These are phyloP conservation scores for Tripterygium wilfordii DNA, from an alignment of 177 flowering plant genomes.

Conservation along the genomic window DNA sequence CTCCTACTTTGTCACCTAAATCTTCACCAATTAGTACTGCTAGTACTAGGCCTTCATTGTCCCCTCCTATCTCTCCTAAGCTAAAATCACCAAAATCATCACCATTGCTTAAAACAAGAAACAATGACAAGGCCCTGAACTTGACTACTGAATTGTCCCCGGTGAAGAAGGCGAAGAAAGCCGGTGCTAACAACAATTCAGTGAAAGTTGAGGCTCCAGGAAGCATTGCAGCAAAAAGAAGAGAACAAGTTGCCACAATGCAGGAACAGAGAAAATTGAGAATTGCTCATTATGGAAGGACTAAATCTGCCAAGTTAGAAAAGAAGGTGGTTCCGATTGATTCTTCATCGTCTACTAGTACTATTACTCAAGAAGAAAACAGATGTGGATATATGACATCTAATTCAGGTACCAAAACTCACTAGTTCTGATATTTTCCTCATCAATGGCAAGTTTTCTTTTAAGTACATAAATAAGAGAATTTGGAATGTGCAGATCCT, in stretches of 20 bases:
- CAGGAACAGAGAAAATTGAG: slow-evolving; percentile 57
- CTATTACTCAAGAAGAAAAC: slow-evolving; percentile 30
- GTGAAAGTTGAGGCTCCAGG: slow-evolving; percentile 54
- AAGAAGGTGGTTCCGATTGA: slow-evolving; percentile 18
- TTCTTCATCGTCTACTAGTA: slow-evolving; percentile 4
- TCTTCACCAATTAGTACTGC: slow-evolving; percentile 1
- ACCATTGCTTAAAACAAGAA: slow-evolving; percentile 32
- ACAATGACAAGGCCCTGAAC: slow-evolving; percentile 30
- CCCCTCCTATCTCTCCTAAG: slow-evolving; percentile 48
- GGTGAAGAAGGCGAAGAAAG: slow-evolving; percentile 35
- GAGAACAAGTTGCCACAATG: slow-evolving; percentile 50
- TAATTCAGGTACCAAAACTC: slow-evolving; percentile 48
- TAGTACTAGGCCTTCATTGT: slow-evolving; percentile 6
- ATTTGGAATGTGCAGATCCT: slow-evolving; percentile 45
- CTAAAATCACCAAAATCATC: slow-evolving; percentile 34
- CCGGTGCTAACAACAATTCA: slow-evolving; percentile 14
- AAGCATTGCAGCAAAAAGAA: slow-evolving; percentile 73
- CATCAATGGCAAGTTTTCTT: background rate
- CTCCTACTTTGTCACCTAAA: slow-evolving; percentile 13
- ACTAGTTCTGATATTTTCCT: background rate
- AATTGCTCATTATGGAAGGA: slow-evolving; percentile 76
- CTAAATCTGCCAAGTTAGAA: slow-evolving; percentile 35
- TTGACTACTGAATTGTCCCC: slow-evolving; percentile 27
- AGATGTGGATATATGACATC: slow-evolving; percentile 71
- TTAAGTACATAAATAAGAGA: background rate